Conservation (phyloP, 257 asterid genomes). For the Fraxinus quadrangulata region DNA sequence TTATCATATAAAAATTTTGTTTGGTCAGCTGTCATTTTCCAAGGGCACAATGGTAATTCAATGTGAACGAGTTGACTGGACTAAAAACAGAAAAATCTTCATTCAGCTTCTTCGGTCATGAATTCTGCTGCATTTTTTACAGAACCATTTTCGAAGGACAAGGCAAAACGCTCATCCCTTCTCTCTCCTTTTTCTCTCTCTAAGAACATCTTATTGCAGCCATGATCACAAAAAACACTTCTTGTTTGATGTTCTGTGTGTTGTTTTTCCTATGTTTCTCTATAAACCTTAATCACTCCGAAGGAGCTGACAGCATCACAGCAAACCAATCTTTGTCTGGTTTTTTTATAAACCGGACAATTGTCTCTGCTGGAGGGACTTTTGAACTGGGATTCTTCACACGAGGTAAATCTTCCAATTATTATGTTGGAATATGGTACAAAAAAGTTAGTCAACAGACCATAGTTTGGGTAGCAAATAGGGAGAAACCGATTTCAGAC, state of each 20-base stretch:
- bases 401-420: background rate
- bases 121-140: background rate
- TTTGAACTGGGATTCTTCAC: background rate
- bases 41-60: no score
- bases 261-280: constrained; percentile 21
- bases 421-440: background rate
- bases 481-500: background rate
- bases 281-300: constrained; percentile 17
- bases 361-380: background rate
- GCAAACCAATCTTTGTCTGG: constrained; percentile 43
- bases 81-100: background rate
- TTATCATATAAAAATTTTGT: no score
- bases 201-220: background rate
- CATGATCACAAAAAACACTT: background rate
- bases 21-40: no score
- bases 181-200: no score
- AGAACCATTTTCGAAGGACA: background rate
- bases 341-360: background rate
- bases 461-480: background rate
- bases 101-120: background rate
- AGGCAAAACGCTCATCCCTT: background rate
- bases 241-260: background rate
- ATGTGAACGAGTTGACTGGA: background rate
- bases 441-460: background rate
- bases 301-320: constrained; percentile 44